These are phyloP conservation scores for Murraya paniculata DNA, from an alignment of 345 rosid species.

Conservation along the genomic window DNA sequence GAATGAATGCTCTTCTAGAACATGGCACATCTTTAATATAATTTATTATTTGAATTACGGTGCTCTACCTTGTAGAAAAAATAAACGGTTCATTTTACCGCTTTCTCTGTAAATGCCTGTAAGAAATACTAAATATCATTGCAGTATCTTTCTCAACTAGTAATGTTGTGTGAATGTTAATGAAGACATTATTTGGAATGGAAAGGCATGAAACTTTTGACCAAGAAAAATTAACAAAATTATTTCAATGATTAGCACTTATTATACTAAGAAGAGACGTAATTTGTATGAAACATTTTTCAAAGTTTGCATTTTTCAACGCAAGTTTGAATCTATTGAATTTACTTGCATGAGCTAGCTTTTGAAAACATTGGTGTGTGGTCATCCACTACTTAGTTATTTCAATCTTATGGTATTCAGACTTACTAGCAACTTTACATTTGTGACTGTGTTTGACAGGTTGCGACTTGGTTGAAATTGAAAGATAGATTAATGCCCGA, in stretches of 20 bases:
- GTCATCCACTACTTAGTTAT: not conserved
- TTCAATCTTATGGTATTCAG: not conserved
- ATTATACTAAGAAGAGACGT: not conserved
- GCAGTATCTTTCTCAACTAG: not conserved
- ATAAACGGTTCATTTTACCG: not conserved
- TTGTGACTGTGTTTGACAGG: conserved; percentile 31
- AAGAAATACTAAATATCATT: not conserved
- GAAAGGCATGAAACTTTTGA: not conserved
- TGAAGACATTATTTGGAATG: not conserved
- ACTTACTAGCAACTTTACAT: not conserved
- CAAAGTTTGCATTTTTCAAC: not conserved
- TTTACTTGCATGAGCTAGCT: not conserved
- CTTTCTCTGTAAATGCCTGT: not conserved
- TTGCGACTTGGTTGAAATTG: conserved; percentile 56
- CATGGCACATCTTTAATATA: not conserved
- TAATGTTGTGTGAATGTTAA: not conserved
- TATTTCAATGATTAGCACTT: not conserved
- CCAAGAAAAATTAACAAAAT: not conserved
- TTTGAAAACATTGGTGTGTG: not conserved
- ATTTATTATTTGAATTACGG: not conserved
- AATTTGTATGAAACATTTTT: not conserved
- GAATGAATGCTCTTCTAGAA: not conserved
- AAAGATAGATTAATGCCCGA: conserved; percentile 60
- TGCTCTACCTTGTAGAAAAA: not conserved
- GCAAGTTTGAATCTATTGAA: not conserved